Evolutionary conservation across 2,329 filamentous ascomycete genomes (phyloP).

Genomic region (Rhinocladiella similis): DNA sequence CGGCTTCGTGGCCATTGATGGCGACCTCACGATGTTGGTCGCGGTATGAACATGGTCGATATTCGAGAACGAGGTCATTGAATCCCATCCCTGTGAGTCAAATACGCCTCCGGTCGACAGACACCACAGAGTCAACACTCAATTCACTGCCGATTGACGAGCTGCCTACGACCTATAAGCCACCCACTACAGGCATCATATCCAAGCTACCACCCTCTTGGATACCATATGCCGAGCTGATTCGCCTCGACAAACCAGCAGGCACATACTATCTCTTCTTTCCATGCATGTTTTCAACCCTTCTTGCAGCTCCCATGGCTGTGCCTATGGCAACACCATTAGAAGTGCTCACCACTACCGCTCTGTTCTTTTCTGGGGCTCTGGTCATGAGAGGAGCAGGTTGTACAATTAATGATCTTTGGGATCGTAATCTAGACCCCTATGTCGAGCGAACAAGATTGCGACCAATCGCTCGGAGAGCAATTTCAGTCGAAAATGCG

Average conservation of each 20-base stretch:
- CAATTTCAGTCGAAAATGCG: slow-evolving; percentile 46
- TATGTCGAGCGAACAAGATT: slow-evolving; percentile 52
- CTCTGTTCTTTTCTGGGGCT: slow-evolving; percentile 44
- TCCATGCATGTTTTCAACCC: slow-evolving; percentile 51
- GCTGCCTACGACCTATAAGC: slow-evolving; percentile 39
- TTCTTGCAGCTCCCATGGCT: slow-evolving; percentile 43
- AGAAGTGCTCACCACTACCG: slow-evolving; percentile 40
- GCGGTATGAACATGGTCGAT: background rate
- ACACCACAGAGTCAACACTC: background rate
- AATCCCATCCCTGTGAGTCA: background rate
- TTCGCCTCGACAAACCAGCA: slow-evolving; percentile 53
- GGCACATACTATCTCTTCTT: slow-evolving; percentile 57
- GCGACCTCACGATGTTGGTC: background rate
- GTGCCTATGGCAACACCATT: slow-evolving; percentile 32
- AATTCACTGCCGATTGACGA: slow-evolving; percentile 2
- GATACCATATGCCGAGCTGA: slow-evolving; percentile 57
- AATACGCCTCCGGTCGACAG: slow-evolving; percentile 2
- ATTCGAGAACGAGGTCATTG: background rate
- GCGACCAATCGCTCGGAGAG: slow-evolving; percentile 54
- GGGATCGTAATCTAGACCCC: slow-evolving; percentile 56
- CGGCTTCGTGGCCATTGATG: background rate
- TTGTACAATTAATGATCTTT: slow-evolving; percentile 58
- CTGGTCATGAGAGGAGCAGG: slow-evolving; percentile 53
- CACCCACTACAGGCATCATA: slow-evolving; percentile 47
- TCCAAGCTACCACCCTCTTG: slow-evolving; percentile 50